Base-by-base conservation (phyloP, 2,329 filamentous ascomycete species). In the Tolypocladium album region DNA sequence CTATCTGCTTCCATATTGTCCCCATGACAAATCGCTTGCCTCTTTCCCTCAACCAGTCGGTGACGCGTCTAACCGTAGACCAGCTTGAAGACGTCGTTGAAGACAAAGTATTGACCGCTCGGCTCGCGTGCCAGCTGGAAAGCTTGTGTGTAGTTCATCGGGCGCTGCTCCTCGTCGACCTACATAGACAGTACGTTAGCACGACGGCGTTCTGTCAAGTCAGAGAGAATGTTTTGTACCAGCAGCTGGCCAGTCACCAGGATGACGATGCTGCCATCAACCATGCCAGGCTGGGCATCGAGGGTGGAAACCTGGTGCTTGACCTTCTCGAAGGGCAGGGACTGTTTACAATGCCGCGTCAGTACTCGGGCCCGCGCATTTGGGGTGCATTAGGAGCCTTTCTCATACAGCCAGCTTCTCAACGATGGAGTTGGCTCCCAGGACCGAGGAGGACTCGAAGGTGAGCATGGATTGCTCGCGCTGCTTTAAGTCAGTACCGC, bases 31-130 rank as follows among this genome's bases (percentile, higher is more conserved):
- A 39, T n/a, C 52, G n/a, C 12, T n/a, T 40, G 17, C 17, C 27
- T 15, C 47, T 11, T 6, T 55, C 13, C 6, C n/a, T 3, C 24
- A 36, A 22, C 7, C 17, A 13, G 11, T 22, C 11, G 50, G 31
- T 15, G 50, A 38, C 36, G 20, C 7, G 13, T 15, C 58, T 78
- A 84, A 71, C 76, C 80, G 76, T 89, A 93, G 67, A 96, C 84
- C 63, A 97, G 84, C 78, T 90, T 90, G 86, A 97, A 97, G 74
- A 97, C 78, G 75, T 97, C 93, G 81, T 97, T 97, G 79, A 87
- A 88, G 72, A 97, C 89, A 74, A 85, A 97, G 80, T 88, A 96
- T 76, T 82, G 86, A 67, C 86, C 88, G 36, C 40, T 61, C 57
- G 76, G 76, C 59, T 91, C 88, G 62, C 85, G 87, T 65, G 85